Evolutionary conservation across 2,329 filamentous ascomycete genomes (phyloP), one percentile per base, ranked within the genome.

Genomic region (Ophiocordyceps australis): DNA sequence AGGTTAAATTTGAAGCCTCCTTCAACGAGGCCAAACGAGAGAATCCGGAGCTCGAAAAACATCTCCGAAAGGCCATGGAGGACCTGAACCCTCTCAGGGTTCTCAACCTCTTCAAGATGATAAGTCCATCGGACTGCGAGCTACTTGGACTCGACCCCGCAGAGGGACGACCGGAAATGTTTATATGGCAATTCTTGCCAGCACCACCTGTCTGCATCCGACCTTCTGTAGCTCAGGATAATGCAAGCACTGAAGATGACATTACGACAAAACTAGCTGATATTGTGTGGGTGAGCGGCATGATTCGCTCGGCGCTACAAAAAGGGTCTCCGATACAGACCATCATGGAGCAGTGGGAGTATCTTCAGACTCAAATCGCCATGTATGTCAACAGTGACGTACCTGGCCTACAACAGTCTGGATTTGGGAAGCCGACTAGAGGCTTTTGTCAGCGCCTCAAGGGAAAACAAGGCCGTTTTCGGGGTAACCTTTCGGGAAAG

Each of bases 301-400:
- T 91, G 38, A 81, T 98, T 34, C 74, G 78, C 25, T 77, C 80
- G 14, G 81, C 82, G 0, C 51, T 95, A 11, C 65, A 76, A 32
- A 83, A 82, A 37, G 86, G 86, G 8, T 79, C 85, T 10, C 73
- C 82, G 0, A 65, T 98, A 3, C 70, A 78, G 36, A 91, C 81
- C 1, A 79, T 95, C 29, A 91, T 95, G 74, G 89, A 98, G 46
- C 83, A 93, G 40, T 98, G 89, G 89, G 89, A 98, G 44, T 95
- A 86, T 41, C 58, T 98, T 32, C 86, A 95, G 43, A 65, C 93
- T 7, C 85, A 95, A 42, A 79, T 95, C 32, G 89, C 86, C 32
- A 83, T 95, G 64, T 95, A 98, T 47, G 86, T 98, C 48, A 95
- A 98, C 55, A 93, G 85, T 35, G 85, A 94, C 39, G 74, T 92